Percentiles rank a stretch among this genome's conserved stretches.
Conservation (phyloP, 345 rosid genomes). For the Brassica rapa region DNA sequence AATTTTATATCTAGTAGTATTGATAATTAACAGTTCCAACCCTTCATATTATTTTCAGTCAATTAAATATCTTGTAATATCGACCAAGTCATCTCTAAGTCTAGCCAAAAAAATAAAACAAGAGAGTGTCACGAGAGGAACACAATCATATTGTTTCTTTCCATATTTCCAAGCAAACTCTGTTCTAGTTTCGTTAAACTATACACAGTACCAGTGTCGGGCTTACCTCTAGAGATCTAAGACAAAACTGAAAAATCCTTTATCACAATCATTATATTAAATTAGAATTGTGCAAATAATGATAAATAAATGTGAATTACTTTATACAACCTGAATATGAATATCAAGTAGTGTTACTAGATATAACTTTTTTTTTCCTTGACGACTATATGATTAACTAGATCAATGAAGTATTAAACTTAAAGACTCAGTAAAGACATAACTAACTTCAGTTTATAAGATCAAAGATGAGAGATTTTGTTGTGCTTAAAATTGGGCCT, state of each 20-base stretch:
- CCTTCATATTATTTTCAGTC: not conserved
- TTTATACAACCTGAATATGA: not conserved
- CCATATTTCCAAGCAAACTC: conserved; percentile 27
- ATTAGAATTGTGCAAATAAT: not conserved
- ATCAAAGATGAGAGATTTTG: not conserved
- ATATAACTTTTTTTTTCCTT: not conserved
- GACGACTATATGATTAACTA: not conserved
- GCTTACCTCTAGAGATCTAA: not conserved
- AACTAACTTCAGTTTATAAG: not conserved
- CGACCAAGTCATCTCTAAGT: not conserved
- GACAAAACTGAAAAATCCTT: not conserved
- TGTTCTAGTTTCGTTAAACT: not conserved
- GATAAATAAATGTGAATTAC: not conserved
- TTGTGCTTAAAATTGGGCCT: not conserved
- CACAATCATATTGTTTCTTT: conserved; percentile 27
- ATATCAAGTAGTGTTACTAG: not conserved
- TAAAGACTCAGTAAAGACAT: not conserved
- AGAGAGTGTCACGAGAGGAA: conserved; percentile 30
- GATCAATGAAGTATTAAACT: not conserved
- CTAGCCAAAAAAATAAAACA: not conserved
- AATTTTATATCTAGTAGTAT: not conserved
- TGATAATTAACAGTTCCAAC: not conserved
- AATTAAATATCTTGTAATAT: not conserved
- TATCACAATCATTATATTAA: not conserved
- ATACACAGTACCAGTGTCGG: not conserved